These are phyloP conservation scores for Pichia insulana DNA, from an alignment of 805 yeast species.

Conservation along the genomic window DNA sequence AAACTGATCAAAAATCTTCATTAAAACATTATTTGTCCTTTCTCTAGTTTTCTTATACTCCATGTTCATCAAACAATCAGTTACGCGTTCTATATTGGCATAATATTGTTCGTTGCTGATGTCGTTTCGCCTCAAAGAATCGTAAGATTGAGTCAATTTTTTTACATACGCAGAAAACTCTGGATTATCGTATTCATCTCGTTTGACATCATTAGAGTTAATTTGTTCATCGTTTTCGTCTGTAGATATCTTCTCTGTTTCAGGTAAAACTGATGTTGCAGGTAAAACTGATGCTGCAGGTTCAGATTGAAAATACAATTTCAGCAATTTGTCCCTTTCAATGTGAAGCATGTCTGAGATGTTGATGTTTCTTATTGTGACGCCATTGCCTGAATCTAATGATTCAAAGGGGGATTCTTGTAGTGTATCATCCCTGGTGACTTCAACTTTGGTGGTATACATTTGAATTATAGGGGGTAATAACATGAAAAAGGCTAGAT, in stretches of 20 bases:
- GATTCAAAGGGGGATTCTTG: conserved; percentile 12
- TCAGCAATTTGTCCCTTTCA: conserved; percentile 2
- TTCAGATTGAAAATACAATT: conserved; percentile 1
- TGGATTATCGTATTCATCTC: background rate
- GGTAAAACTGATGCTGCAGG: too few relatives aligned
- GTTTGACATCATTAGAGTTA: background rate
- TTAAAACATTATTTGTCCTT: conserved; percentile 1
- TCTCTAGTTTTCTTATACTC: background rate
- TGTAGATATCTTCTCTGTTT: background rate
- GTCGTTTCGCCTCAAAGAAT: background rate
- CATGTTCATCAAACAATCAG: background rate
- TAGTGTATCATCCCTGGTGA: conserved; percentile 22
- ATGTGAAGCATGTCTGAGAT: conserved; percentile 3
- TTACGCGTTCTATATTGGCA: background rate
- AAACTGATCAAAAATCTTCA: conserved; percentile 13
- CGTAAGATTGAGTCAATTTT: background rate
- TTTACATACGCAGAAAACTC: background rate
- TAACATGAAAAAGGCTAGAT: conserved; percentile 24
- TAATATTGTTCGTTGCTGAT: background rate
- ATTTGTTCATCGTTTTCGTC: background rate
- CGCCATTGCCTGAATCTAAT: background rate
- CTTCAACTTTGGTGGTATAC: conserved; percentile 23
- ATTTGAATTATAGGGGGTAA: conserved; percentile 23
- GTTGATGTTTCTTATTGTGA: conserved; percentile 1
- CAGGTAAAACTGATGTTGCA: background rate